Evolutionary conservation across 2,329 filamentous ascomycete genomes (phyloP).

Genomic region (Alternaria gansuensis): DNA sequence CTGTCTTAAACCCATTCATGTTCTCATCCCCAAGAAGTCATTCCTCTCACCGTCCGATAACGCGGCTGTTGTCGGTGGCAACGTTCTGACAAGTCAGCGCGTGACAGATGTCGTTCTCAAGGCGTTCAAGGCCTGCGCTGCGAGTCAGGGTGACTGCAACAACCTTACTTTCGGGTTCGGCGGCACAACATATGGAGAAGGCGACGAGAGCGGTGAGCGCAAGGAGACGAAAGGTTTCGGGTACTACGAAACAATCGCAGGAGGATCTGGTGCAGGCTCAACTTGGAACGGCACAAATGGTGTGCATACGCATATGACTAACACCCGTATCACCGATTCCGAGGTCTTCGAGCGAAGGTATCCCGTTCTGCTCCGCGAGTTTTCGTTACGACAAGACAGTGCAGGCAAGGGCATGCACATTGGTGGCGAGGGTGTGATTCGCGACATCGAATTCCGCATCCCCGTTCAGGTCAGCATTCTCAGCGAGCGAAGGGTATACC

Average conservation of each 20-base stretch:
- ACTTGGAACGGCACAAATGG: slow-evolving; percentile 77
- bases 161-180: slow-evolving; percentile 87
- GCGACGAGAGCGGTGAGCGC: slow-evolving; percentile 22
- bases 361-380: slow-evolving; percentile 76
- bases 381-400: slow-evolving; percentile 69
- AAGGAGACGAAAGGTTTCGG: slow-evolving; percentile 78
- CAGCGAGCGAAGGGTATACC: slow-evolving; percentile 77
- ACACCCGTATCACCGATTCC: slow-evolving; percentile 82
- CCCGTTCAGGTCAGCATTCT: slow-evolving; percentile 81
- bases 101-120: slow-evolving; percentile 85
- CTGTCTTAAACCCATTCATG: slow-evolving; percentile 78
- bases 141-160: slow-evolving; percentile 82
- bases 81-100: slow-evolving; percentile 78
- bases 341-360: slow-evolving; percentile 82
- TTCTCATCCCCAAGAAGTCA: slow-evolving; percentile 74
- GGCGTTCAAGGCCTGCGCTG: slow-evolving; percentile 81
- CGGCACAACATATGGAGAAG: slow-evolving; percentile 54
- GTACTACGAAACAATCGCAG: slow-evolving; percentile 87
- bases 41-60: slow-evolving; percentile 79
- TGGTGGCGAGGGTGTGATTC: slow-evolving; percentile 79
- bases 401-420: slow-evolving; percentile 71
- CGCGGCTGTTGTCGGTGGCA: slow-evolving; percentile 83
- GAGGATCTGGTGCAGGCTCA: slow-evolving; percentile 76
- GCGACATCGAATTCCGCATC: slow-evolving; percentile 83
- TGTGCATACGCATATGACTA: slow-evolving; percentile 88